A percentile compares a stretch with the other conserved stretches of the same genome.
phyloP scores from a whole-genome alignment of 495 filamentous ascomycete species.

The Tuber umbilicatum region DNA sequence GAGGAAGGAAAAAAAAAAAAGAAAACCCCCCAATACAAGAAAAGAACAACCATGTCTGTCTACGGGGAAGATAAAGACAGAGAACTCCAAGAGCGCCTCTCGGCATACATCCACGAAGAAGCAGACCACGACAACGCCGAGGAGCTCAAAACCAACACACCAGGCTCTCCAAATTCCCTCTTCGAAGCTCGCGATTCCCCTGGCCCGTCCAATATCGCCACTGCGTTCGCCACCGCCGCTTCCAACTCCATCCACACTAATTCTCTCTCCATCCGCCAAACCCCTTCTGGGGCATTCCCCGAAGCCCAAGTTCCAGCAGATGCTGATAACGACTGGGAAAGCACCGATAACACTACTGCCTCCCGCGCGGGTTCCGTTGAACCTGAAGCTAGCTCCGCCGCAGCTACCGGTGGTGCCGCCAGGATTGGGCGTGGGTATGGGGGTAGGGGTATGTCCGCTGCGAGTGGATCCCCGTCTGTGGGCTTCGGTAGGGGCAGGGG shows the following conservation, averaged over 20 bases:
- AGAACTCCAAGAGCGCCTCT: background rate
- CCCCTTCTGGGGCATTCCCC: slow-evolving; percentile 13
- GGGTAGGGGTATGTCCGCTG: background rate
- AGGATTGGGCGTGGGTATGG: background rate
- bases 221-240: background rate
- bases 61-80: background rate
- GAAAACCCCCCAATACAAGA: background rate
- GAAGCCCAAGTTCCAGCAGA: slow-evolving; percentile 17
- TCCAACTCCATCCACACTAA: background rate
- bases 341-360: background rate
- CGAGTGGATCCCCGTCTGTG: background rate
- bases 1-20: background rate
- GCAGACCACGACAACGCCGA: background rate
- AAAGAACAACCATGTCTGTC: background rate
- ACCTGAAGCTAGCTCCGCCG: background rate
- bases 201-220: background rate
- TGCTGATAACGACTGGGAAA: background rate
- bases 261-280: background rate
- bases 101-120: background rate
- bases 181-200: background rate
- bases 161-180: background rate
- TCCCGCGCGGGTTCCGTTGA: background rate
- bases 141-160: background rate
- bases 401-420: slow-evolving; percentile 1
- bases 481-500: background rate